Conservation (phyloP, 2,329 filamentous ascomycete genomes). For the Daldinia sp. region DNA sequence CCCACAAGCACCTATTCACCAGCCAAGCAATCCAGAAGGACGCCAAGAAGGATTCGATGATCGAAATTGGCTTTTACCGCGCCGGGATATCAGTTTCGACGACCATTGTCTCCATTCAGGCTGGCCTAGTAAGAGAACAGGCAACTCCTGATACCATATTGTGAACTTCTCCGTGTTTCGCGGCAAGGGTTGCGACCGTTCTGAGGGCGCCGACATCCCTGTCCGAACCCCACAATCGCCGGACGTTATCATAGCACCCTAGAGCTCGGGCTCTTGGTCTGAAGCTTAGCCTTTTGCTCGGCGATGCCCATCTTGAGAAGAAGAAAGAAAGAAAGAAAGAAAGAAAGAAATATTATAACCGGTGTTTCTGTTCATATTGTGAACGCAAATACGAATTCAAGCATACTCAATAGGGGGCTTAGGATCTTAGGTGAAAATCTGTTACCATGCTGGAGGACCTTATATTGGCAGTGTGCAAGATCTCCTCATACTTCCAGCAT, state of each 20-base stretch:
- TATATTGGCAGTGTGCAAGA: neutral
- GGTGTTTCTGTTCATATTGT: neutral
- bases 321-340: neutral
- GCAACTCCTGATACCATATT: slow-evolving; percentile 16
- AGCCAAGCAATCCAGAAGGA: slow-evolving; percentile 1
- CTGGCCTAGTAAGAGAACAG: slow-evolving; percentile 16
- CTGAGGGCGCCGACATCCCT: slow-evolving; percentile 19
- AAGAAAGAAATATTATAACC: neutral
- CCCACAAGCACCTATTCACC: neutral
- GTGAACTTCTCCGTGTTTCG: slow-evolving; percentile 30
- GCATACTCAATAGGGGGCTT: too few relatives aligned
- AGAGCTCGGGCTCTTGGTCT: slow-evolving; percentile 11
- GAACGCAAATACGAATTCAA: neutral
- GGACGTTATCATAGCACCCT: slow-evolving; percentile 22
- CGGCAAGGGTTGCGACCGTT: slow-evolving; percentile 19
- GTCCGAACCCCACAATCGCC: slow-evolving; percentile 22
- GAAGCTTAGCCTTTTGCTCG: slow-evolving; percentile 29
- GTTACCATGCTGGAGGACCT: neutral
- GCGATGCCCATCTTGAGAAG: neutral
- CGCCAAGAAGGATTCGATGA: slow-evolving; percentile 1
- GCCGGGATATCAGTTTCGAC: neutral
- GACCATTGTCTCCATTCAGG: neutral
- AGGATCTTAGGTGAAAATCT: too few relatives aligned
- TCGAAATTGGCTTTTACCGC: neutral
- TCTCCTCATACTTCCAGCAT: neutral